Base-by-base conservation (phyloP, 805 yeast genomes). In the Wickerhamiella siamensis region DNA sequence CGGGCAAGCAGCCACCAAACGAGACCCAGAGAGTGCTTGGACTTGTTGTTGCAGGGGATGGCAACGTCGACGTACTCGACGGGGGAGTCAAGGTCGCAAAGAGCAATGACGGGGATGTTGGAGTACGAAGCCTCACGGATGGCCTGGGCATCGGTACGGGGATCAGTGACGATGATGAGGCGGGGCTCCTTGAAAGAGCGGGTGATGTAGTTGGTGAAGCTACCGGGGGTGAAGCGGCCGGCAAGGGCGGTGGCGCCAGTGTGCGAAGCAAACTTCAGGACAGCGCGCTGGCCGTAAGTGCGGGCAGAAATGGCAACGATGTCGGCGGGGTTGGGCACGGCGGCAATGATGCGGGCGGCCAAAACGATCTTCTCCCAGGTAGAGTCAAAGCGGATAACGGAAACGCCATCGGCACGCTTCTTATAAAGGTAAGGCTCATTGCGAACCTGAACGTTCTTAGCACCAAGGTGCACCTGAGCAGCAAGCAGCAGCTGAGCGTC, bases 101-200 rank as follows among this genome's bases (percentile, higher is more conserved):
- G 83, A 64, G 99, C 99, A 69, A 91, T 91, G 67, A 91, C 97
- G 72, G 99, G 99, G 66, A 91, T 87, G 93, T 91, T 91, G 67
- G 93, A 98, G 75, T 91, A 91, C 61, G 97, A 87, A 55, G 98
- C 87, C 78, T 91, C 99, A 76, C 84, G 86, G 79, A 91, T 91
- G 64, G 99, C 97, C 77, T 91, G 98, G 66, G 95, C 83, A 67
- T 91, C 98, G 59, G 97, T 88, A 81, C 97, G 88, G 76, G 99
- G 98, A 75, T 91, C 98, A 64, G 97, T 88, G 65, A 91, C 98
- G 62, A 91, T 75, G 69, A 91, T 86, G 68, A 91, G 80, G 77
- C 99, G 84, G 79, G 99, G 99, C 78, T 91, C 99, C 77, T 88
- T 91, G 95, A 91, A 91, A 61, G 96, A 84, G 75, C 96, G 88